Base-by-base conservation (phyloP, 176 grass and related monocot species). In the Triticum urartu region DNA sequence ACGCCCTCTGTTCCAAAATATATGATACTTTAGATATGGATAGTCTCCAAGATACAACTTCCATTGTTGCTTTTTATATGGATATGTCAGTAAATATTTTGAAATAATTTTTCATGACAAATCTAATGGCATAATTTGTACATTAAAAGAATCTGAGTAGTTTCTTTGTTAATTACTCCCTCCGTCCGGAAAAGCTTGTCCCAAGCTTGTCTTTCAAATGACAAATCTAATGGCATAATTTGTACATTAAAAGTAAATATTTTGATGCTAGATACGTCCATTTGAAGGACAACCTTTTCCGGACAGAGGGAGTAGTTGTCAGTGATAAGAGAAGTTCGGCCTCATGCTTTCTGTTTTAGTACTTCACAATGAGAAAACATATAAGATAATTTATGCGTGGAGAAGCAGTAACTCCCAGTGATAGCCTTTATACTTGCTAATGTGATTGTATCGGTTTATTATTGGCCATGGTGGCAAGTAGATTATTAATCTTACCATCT, bases 21-120 rank as follows among this genome's bases (percentile, higher is more conserved):
- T 39, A 74, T 74, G n/a, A 74, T 3, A 11, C 71, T 74, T 43
- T 22, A 72, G 5, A 72, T 43, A 73, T 73, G n/a, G 70, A 73
- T 39, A 38, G 34, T 39, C 68, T 72, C 20, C 34, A 40, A 72
- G 20, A 72, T 26, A 8, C 12, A 74, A 22, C 40, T 74, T 47
- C 24, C 42, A 26, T 74, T 74, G n/a, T 42, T 69, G 12, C 3
- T 74, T 74, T 73, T 47, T 74, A 42, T 72, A 43, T 73, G 38
- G 40, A 73, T 73, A 73, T 73, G 13, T 45, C 22, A 22, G 70
- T 73, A 73, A 73, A 73, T 72, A 65, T 45, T 72, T 42, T 13
- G 5, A 43, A 72, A 72, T 21, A n/a, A 13, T 25, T 72, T 72
- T 42, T 72, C 70, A 43, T 32, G 8, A 45, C 5, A 25, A 45